phyloP scores from a whole-genome alignment of 2,329 filamentous ascomycete species.

The Penicillium psychrosexuale region DNA sequence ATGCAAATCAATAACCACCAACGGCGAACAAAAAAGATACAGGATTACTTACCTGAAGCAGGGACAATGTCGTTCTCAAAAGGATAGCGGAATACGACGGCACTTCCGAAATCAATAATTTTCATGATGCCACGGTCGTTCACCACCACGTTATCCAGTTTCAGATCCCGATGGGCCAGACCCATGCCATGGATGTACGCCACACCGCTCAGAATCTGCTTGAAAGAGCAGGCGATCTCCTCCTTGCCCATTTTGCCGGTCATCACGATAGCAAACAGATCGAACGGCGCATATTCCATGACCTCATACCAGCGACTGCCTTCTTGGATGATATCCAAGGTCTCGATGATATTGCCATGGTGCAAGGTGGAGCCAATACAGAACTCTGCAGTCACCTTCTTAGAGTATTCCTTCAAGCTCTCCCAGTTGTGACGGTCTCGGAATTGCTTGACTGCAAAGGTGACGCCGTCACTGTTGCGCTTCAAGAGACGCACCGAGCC shows the following conservation, averaged over 20 bases:
- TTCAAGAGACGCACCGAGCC: constrained; percentile 94
- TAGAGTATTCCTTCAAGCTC: constrained; percentile 90
- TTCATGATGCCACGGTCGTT: constrained; percentile 98
- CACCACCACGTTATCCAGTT: constrained; percentile 96
- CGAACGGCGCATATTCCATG: constrained; percentile 96
- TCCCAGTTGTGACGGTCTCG: constrained; percentile 88
- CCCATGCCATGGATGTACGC: constrained; percentile 95
- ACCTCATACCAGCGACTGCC: constrained; percentile 95
- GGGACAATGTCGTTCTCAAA: constrained; percentile 86
- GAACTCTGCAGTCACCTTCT: constrained; percentile 97
- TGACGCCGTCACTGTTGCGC: constrained; percentile 83
- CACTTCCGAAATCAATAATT: constrained; percentile 97
- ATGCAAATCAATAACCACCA: constrained; percentile 8
- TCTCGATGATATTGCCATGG: constrained; percentile 98
- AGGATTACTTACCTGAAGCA: constrained; percentile 65
- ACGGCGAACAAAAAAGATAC: not conserved
- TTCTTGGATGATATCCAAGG: constrained; percentile 92
- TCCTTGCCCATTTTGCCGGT: constrained; percentile 93
- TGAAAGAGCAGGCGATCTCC: constrained; percentile 84
- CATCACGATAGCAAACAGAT: constrained; percentile 98
- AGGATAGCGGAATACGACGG: constrained; percentile 94
- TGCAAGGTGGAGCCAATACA: constrained; percentile 96
- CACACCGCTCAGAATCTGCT: constrained; percentile 92
- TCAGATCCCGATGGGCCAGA: constrained; percentile 88
- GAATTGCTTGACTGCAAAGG: constrained; percentile 98